Evolutionary conservation across 106 monocot genomes (phyloP), one percentile per base, ranked within the genome.

Genomic region (Gastrodia elata): DNA sequence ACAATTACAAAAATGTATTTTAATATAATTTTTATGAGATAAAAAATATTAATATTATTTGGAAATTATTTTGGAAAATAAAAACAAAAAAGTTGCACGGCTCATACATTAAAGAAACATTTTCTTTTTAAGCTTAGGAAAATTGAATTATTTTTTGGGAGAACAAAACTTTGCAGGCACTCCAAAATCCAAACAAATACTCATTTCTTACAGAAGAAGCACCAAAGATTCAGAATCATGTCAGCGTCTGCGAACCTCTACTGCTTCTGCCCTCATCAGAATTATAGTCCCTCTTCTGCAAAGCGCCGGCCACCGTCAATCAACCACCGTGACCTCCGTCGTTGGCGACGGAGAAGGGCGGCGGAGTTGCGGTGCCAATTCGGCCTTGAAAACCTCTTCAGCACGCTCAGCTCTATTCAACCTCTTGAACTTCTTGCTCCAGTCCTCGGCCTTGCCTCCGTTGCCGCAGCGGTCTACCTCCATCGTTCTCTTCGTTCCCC

Each of bases 341-440:
- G 79, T 18, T 77, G 59, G 20, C 74, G 68, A 13, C 80, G 75
- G 26, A 72, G 74, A 11, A 71, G 44, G 38, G 49, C 38, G 8
- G 55, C 38, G 61, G 78, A 52, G 27, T 43, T 69, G 39, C 55
- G 68, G 43, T 39, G 46, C 58, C 70, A 49, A 16, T 75, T 72
- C 57, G 76, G 71, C 6, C 73, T 84, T 39, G 84, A 78, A 4
- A 78, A 71, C 27, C 44, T 85, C 70, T 46, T 86, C 76, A 77
- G 68, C 37, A 42, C 72, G 41, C 65, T 84, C 49, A 39, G 74
- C 18, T 76, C 81, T 5, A 56, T 64, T 32, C 55, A 43, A 52
- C 76, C 79, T 57, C 58, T 79, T 34, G 72, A 86, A 26, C 55
- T 82, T 22, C 28, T 92, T 68, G 76, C 82, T 65, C 80, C 92